Evolutionary conservation across 2,329 filamentous ascomycete species (phyloP).

Genomic region (Hypoxylon sp.): DNA sequence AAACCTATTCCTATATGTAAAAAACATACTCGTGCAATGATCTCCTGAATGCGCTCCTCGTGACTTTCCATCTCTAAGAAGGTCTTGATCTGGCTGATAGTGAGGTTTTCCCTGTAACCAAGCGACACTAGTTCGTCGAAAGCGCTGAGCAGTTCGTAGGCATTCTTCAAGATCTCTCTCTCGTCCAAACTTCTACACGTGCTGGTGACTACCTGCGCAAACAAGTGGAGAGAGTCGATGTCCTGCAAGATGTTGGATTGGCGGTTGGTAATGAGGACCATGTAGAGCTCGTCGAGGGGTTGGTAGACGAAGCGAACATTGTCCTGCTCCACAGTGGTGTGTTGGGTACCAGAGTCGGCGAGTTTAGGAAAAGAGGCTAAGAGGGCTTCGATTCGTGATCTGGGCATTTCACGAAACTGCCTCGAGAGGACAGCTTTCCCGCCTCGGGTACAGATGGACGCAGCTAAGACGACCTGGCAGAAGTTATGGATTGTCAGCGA

Average conservation of each 20-base stretch:
- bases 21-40: slow-evolving; percentile 82
- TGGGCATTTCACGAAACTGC: slow-evolving; percentile 97
- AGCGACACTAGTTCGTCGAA: slow-evolving; percentile 98
- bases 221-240: slow-evolving; percentile 97
- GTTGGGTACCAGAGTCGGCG: slow-evolving; percentile 93
- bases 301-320: slow-evolving; percentile 99
- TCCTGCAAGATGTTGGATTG: slow-evolving; percentile 99
- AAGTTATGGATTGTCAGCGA: slow-evolving; percentile 34
- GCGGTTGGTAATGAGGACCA: slow-evolving; percentile 99
- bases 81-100: slow-evolving; percentile 97
- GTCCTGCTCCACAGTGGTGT: slow-evolving; percentile 98
- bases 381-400: slow-evolving; percentile 95
- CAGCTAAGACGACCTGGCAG: slow-evolving; percentile 91
- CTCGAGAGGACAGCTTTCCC: slow-evolving; percentile 98
- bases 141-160: slow-evolving; percentile 94
- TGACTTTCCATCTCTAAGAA: slow-evolving; percentile 99
- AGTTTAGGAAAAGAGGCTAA: slow-evolving; percentile 98
- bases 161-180: slow-evolving; percentile 92
- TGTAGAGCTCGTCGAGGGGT: slow-evolving; percentile 98
- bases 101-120: slow-evolving; percentile 96
- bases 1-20: slow-evolving; percentile 20
- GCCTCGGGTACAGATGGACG: slow-evolving; percentile 97
- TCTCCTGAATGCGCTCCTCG: slow-evolving; percentile 98
- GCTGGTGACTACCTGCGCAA: slow-evolving; percentile 95
- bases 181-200: slow-evolving; percentile 97